These are phyloP conservation scores for Xanthoconium separans DNA, from an alignment of 1,284 basidiomycete species.

Conservation along the genomic window DNA sequence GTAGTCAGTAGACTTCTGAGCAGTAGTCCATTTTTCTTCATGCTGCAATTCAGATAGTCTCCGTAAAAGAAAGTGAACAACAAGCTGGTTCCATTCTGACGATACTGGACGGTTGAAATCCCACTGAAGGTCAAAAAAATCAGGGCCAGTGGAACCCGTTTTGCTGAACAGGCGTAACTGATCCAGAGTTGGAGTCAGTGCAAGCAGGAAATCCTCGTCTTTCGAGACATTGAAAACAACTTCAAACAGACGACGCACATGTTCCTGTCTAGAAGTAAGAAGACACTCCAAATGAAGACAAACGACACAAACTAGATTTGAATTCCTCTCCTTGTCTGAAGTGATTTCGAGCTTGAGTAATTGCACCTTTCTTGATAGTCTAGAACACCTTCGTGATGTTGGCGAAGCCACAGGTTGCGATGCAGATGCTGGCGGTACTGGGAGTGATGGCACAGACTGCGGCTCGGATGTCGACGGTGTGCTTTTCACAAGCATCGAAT, in stretches of 20 bases:
- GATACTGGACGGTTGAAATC: not conserved
- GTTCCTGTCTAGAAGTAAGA: not conserved
- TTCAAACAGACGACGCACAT: not conserved
- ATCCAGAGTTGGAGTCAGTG: not conserved
- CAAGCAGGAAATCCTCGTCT: not conserved
- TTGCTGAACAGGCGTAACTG: not conserved
- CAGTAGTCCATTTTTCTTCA: not conserved
- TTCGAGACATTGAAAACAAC: not conserved
- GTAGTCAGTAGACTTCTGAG: not conserved
- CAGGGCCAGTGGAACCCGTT: not conserved
- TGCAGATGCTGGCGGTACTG: too few species aligned
- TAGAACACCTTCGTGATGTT: too few species aligned
- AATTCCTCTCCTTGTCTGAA: too few species aligned
- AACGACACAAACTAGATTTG: too few species aligned
- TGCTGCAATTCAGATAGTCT: not conserved
- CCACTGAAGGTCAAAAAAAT: not conserved
- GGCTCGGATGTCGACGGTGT: too few species aligned
- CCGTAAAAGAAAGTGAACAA: not conserved
- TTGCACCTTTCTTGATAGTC: too few species aligned
- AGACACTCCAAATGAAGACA: too few species aligned
- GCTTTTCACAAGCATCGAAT: too few species aligned
- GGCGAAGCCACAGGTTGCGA: too few species aligned
- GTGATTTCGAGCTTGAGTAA: too few species aligned
- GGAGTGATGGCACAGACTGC: too few species aligned
- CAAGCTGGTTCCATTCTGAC: not conserved